Percentiles rank a stretch among this genome's conserved stretches.
phyloP scores from a whole-genome alignment of 2,329 filamentous ascomycete species.

The Dothistroma pini region DNA sequence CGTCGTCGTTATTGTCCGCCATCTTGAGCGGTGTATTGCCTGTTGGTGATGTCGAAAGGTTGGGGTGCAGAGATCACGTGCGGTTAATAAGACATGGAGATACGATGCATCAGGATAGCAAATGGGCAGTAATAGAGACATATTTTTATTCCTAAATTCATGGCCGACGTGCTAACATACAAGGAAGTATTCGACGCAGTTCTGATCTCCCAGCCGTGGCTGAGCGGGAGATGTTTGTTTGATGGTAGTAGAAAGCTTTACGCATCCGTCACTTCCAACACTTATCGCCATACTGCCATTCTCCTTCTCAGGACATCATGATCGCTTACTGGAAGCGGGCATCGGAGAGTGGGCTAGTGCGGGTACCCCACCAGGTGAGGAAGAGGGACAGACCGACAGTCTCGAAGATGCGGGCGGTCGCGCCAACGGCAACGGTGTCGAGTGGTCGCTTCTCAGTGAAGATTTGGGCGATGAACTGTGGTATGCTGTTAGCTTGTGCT shows the following conservation, averaged over 20 bases:
- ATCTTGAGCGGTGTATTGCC: background rate
- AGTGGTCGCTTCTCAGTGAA: slow-evolving; percentile 87
- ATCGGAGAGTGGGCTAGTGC: slow-evolving; percentile 86
- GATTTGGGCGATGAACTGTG: slow-evolving; percentile 78
- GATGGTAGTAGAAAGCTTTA: background rate
- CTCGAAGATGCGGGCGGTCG: slow-evolving; percentile 82
- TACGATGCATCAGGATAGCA: background rate
- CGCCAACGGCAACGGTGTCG: slow-evolving; percentile 83
- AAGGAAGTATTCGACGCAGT: slow-evolving; percentile 4
- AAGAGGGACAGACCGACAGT: slow-evolving; percentile 88
- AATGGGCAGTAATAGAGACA: background rate
- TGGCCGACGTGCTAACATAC: slow-evolving; percentile 7
- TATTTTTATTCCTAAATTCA: slow-evolving; percentile 1
- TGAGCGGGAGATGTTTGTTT: background rate
- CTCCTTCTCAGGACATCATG: slow-evolving; percentile 5
- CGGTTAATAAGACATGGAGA: background rate
- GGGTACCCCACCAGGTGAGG: slow-evolving; percentile 96
- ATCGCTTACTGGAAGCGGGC: slow-evolving; percentile 61
- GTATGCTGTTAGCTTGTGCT: slow-evolving; percentile 24
- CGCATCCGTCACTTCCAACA: slow-evolving; percentile 2
- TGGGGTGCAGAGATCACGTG: background rate
- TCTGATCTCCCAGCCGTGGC: background rate
- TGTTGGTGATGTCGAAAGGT: background rate
- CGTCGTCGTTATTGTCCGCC: slow-evolving; percentile 14
- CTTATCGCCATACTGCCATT: slow-evolving; percentile 1